Percentiles rank a stretch among this genome's conserved stretches.
Conservation (phyloP, 2,329 filamentous ascomycete species). For the Curvularia eragrostidis region DNA sequence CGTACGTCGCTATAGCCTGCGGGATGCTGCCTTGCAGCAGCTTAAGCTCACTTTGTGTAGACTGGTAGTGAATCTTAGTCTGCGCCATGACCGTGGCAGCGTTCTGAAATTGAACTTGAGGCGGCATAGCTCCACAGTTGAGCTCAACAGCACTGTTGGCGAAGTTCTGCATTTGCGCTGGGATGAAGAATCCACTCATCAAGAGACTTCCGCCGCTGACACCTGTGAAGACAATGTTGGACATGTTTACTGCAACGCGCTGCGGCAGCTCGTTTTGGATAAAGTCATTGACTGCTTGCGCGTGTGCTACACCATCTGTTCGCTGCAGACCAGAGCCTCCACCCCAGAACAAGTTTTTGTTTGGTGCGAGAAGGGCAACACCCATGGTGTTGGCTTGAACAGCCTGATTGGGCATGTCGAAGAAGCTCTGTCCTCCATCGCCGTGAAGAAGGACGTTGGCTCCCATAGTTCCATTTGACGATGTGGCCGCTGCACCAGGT, state of each 20-base stretch:
- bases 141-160: conserved; percentile 61
- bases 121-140: conserved; percentile 62
- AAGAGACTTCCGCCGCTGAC: conserved; percentile 63
- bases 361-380: conserved; percentile 62
- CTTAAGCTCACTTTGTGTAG: conserved; percentile 59
- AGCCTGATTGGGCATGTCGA: conserved; percentile 64
- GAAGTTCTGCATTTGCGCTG: conserved; percentile 61
- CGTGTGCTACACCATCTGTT: conserved; percentile 63
- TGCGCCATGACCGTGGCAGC: conserved; percentile 52
- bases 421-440: conserved; percentile 66
- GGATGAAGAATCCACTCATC: conserved; percentile 65
- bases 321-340: conserved; percentile 60
- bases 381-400: conserved; percentile 61
- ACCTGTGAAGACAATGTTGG: conserved; percentile 64
- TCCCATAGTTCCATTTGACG: conserved; percentile 47
- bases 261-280: conserved; percentile 59
- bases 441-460: conserved; percentile 66
- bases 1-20: conserved; percentile 59
- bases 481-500: conserved; percentile 52
- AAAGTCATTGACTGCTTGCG: conserved; percentile 63
- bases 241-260: conserved; percentile 61
- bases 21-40: conserved; percentile 61
- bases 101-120: conserved; percentile 60
- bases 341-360: conserved; percentile 64
- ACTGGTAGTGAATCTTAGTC: conserved; percentile 65